phyloP scores from a whole-genome alignment of 1,139 yeast genomes.

The Suhomyces terraborum region DNA sequence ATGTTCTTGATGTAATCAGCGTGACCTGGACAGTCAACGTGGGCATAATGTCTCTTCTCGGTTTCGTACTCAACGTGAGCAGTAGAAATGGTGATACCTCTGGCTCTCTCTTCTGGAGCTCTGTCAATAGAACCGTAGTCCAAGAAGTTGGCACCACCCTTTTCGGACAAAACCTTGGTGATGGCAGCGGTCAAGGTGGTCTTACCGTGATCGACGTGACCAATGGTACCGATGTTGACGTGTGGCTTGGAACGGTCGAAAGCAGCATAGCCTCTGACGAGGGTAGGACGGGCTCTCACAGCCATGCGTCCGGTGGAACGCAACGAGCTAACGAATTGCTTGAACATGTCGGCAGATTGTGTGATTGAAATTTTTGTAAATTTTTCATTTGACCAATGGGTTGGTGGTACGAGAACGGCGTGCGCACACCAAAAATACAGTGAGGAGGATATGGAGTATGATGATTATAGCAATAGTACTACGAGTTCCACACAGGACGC shows the following conservation, averaged over 20 bases:
- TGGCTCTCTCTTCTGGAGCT: slow-evolving; percentile 99
- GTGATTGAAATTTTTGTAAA: slow-evolving; percentile 5
- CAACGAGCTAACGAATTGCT: slow-evolving; percentile 22
- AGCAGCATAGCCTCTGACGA: slow-evolving; percentile 57
- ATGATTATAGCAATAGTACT: neutral
- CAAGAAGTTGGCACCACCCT: slow-evolving; percentile 91
- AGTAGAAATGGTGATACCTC: slow-evolving; percentile 98
- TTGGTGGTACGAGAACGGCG: neutral
- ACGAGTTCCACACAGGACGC: too few species aligned
- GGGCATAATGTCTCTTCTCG: slow-evolving; percentile 34
- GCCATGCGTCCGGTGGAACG: slow-evolving; percentile 23
- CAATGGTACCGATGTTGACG: slow-evolving; percentile 89
- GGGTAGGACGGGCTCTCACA: slow-evolving; percentile 28
- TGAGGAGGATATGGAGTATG: neutral
- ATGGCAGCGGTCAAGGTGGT: slow-evolving; percentile 98
- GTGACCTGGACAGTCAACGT: slow-evolving; percentile 77
- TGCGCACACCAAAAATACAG: neutral
- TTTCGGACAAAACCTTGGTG: slow-evolving; percentile 86
- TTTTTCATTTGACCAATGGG: slow-evolving; percentile 12
- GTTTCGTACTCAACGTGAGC: slow-evolving; percentile 89
- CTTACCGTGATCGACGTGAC: slow-evolving; percentile 98
- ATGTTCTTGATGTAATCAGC: slow-evolving; percentile 98
- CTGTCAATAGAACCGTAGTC: slow-evolving; percentile 93
- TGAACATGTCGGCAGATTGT: slow-evolving; percentile 20
- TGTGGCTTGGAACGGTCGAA: slow-evolving; percentile 95